A percentile compares a stretch with the other conserved stretches of the same genome.
These are phyloP conservation scores for Saururus chinensis DNA, from an alignment of 164 flowering plant species.

Conservation along the genomic window DNA sequence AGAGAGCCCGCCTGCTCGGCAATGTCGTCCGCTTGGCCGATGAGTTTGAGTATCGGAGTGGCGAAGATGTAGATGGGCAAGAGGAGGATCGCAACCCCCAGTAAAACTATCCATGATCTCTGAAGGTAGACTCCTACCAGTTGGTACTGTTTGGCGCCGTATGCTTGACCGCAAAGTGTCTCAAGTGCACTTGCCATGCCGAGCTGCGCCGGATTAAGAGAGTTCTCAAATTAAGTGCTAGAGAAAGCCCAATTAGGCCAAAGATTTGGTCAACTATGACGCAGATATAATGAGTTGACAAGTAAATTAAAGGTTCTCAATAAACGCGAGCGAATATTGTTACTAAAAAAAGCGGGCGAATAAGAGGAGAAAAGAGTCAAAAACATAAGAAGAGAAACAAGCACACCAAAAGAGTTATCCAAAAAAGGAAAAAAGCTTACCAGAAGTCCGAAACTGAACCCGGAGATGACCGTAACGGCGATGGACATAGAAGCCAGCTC, in stretches of 20 bases:
- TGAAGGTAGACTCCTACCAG: slow-evolving; percentile 81
- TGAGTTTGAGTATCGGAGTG: slow-evolving; percentile 40
- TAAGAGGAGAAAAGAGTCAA: too few species aligned
- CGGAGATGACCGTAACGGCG: slow-evolving; percentile 39
- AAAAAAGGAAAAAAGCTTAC: slow-evolving; percentile 12
- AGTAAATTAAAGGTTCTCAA: too few species aligned
- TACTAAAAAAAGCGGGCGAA: too few species aligned
- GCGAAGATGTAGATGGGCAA: slow-evolving; percentile 60
- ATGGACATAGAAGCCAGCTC: slow-evolving; percentile 58
- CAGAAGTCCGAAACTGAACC: slow-evolving; percentile 42
- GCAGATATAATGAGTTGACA: too few species aligned
- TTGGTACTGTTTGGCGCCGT: slow-evolving; percentile 53
- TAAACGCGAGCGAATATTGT: too few species aligned
- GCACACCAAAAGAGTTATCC: too few species aligned
- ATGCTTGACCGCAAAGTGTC: slow-evolving; percentile 86
- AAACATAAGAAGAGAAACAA: too few species aligned
- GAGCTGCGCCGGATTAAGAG: slow-evolving; percentile 15
- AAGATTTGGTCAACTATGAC: too few species aligned
- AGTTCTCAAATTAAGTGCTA: not conserved
- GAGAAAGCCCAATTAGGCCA: too few species aligned
- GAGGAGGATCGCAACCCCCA: slow-evolving; percentile 29
- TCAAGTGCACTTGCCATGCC: slow-evolving; percentile 89
- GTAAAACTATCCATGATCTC: slow-evolving; percentile 75
- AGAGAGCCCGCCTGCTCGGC: slow-evolving; percentile 49
- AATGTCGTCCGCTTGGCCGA: slow-evolving; percentile 48